phyloP scores from a whole-genome alignment of 371 early-diverging fungal genomes.

The Blastocladiella emersonii region DNA sequence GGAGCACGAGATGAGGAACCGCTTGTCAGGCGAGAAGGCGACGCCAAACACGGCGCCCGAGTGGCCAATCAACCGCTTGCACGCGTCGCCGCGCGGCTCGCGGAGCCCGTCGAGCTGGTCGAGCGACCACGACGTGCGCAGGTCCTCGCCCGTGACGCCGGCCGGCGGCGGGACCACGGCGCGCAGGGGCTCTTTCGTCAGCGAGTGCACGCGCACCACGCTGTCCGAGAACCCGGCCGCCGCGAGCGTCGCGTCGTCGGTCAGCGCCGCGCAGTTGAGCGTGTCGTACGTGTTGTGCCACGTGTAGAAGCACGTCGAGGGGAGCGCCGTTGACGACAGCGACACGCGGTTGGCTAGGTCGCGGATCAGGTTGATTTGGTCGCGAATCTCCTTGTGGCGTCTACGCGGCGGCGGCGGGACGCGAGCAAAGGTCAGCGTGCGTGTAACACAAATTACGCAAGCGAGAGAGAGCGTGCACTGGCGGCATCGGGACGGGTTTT shows the following conservation, averaged over 20 bases:
- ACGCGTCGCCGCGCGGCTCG: slow-evolving; percentile 33
- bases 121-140: slow-evolving; percentile 14
- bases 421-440: background rate
- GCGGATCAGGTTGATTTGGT: slow-evolving; percentile 58
- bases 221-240: slow-evolving; percentile 86
- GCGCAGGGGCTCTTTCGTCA: slow-evolving; percentile 51
- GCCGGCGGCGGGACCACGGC: slow-evolving; percentile 18
- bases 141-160: background rate
- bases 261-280: slow-evolving; percentile 60
- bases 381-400: slow-evolving; percentile 52
- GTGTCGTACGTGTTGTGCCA: slow-evolving; percentile 88
- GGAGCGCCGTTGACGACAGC: slow-evolving; percentile 58
- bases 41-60: slow-evolving; percentile 90
- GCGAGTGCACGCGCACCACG: slow-evolving; percentile 72
- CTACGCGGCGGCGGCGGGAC: slow-evolving; percentile 17
- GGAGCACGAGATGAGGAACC: slow-evolving; percentile 82
- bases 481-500: slow-evolving; percentile 46
- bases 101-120: slow-evolving; percentile 33
- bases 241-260: slow-evolving; percentile 59
- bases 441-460: background rate
- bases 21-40: slow-evolving; percentile 78
- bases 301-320: slow-evolving; percentile 94
- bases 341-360: slow-evolving; percentile 72
- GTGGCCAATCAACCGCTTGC: slow-evolving; percentile 80
- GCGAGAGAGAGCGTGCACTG: slow-evolving; percentile 33